Base-by-base conservation (phyloP, 305 asterid genomes). In the Nicotiana rustica region DNA sequence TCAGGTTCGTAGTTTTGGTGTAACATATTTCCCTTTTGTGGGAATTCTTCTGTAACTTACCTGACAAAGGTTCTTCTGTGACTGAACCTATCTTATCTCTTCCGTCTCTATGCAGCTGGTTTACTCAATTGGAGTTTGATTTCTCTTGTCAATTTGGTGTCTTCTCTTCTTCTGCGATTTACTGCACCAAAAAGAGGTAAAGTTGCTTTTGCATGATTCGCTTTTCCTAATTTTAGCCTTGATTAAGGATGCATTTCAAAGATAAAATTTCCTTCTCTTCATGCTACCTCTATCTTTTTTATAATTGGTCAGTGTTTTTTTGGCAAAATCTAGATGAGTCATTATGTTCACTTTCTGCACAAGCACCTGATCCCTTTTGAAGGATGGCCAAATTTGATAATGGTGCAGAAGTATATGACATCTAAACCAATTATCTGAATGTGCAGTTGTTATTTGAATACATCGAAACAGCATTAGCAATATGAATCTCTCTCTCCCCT, bases 91-190 rank as follows among this genome's bases (percentile, higher is more conserved):
- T 81, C 62, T 77, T 67, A 81, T 67, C 73, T 73, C 21, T 85
- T 76, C 83, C 83, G 84, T 86, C 84, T 89, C 78, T 65, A 25
- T 87, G 93, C 98, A 96, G 99, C 93, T 87, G 98, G 93, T 59
- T 85, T 95, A 82, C 91, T 92, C 84, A 91, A 93, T 85, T 93
- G 99, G 99, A 96, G 98, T 89, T 86, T 94, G 91, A 91, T 96
- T 83, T 95, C 96, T 85, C 82, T 95, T 70, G 83, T 92, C 87
- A 84, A 91, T 90, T 84, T 96, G 91, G 92, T 85, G 89, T 86
- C 93, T 82, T 93, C 97, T 85, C 95, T 96, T 77, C 67, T 92
- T 38, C 78, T 96, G 81, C 93, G 92, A 79, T 91, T 88, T 84
- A 82, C 88, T 77, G 90, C 89, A 80, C 93, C 93, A 47, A 93